Percentiles rank a stretch among this genome's conserved stretches.
Evolutionary conservation across 2,329 filamentous ascomycete genomes (phyloP).

Genomic region (Triangularia verruculosa): DNA sequence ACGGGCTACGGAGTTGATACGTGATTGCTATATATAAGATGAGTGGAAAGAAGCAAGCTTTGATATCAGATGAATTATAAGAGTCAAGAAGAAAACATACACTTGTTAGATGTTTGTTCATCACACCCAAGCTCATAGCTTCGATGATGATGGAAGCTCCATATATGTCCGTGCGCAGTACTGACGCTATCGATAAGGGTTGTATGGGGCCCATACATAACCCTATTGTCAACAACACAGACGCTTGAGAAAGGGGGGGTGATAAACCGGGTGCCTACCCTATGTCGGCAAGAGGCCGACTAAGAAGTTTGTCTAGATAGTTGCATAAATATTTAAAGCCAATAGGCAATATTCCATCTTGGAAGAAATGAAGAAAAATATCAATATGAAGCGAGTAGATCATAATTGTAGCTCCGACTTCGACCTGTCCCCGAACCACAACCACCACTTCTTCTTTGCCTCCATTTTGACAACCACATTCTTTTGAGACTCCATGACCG

Average conservation of each 20-base stretch:
- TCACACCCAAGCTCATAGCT: background rate
- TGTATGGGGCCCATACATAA: background rate
- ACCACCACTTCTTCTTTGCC: too few species aligned
- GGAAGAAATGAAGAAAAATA: too few species aligned
- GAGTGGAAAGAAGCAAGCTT: background rate
- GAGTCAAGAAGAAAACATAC: background rate
- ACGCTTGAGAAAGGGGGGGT: too few species aligned
- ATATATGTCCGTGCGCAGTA: background rate
- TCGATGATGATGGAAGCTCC: background rate
- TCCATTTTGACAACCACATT: background rate
- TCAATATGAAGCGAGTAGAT: too few species aligned
- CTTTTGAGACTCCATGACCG: background rate
- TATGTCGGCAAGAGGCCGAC: too few species aligned
- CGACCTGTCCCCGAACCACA: too few species aligned
- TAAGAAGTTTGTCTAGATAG: too few species aligned
- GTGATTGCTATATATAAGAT: background rate
- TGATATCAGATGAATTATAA: background rate
- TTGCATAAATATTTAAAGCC: too few species aligned
- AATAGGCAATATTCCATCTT: too few species aligned
- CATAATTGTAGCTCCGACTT: too few species aligned
- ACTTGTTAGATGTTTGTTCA: background rate
- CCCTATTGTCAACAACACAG: background rate
- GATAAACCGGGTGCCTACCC: too few species aligned
- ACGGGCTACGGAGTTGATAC: background rate
- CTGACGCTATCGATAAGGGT: background rate